Evolutionary conservation across 2,329 filamentous ascomycete species (phyloP), one percentile per base, ranked within the genome.

Genomic region (Penicillium corylophilum): DNA sequence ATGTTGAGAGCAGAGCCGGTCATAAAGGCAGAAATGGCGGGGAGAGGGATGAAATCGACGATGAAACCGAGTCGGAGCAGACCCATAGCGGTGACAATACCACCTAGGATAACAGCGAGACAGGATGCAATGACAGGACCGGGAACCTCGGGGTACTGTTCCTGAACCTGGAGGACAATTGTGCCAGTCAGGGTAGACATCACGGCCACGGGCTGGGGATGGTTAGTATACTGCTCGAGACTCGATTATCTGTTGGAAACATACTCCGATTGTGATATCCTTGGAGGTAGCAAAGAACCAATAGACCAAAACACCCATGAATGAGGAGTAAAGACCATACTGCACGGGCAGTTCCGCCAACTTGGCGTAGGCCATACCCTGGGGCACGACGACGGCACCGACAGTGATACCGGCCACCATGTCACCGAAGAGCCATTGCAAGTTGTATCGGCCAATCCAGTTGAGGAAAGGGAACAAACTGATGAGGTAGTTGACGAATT

Each of bases 271-370:
- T 9, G 93, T 96, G 67, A 97, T 97, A 72, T 99, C 93, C 69
- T 97, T 99, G 16, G 93, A 96, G 0, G 94, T 99, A 35, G 92
- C 94, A 66, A 99, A 97, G 67, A 96, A 89, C 93, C 93, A 97
- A 74, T 99, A 99, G 55, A 96, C 80, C 57, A 96, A 71, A 18
- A 95, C 92, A 46, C 93, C 94, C 82, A 96, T 94, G 68, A 99
- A 97, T 0, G 93, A 96, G 0, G 93, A 94, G 73, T 95, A 95
- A 0, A 97, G 81, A 48, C 93, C 93, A 66, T 86, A 97, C 68
- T 97, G 81, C 9, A 88, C 83, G 1, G 83, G 80, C 15, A 97
- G 79, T 56, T 87, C 82, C 38, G 93, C 93, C 31, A 97, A 79
- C 56, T 86, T 79, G 24, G 93, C 92, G 72, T 97, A 97, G 1